Conservation (phyloP, 345 rosid genomes). For the Salix dunnii region DNA sequence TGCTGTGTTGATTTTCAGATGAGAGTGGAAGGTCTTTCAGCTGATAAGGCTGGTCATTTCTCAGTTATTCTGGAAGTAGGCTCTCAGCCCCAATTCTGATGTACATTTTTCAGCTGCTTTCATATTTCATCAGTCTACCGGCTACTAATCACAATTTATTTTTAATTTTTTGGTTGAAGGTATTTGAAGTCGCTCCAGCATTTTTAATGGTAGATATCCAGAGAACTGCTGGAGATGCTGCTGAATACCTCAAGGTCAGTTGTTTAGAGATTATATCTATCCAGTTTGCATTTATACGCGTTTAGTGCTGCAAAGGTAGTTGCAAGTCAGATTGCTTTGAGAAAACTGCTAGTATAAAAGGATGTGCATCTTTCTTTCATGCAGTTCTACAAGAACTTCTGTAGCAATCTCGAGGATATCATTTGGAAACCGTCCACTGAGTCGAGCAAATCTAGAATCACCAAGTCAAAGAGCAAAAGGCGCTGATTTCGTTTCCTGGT, state of each 20-base stretch:
- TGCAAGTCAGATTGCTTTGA: background rate
- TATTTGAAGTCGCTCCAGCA: slow-evolving; percentile 88
- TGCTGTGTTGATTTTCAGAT: slow-evolving; percentile 47
- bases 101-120: slow-evolving; percentile 1
- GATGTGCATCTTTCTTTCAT: background rate
- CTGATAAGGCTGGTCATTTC: slow-evolving; percentile 60
- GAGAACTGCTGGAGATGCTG: slow-evolving; percentile 63
- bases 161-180: slow-evolving; percentile 31
- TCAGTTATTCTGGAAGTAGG: slow-evolving; percentile 79
- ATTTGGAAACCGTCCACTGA: slow-evolving; percentile 84
- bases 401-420: slow-evolving; percentile 79
- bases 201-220: slow-evolving; percentile 83
- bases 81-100: background rate
- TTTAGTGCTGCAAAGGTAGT: background rate
- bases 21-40: slow-evolving; percentile 93
- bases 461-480: slow-evolving; percentile 60
- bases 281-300: background rate
- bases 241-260: slow-evolving; percentile 76
- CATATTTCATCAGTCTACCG: background rate
- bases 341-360: background rate
- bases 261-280: background rate
- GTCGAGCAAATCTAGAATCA: slow-evolving; percentile 49
- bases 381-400: slow-evolving; percentile 91
- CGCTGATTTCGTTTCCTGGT: slow-evolving; percentile 32
- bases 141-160: background rate